These are phyloP conservation scores for Cystobasidium tubakii DNA, from an alignment of 768 basidiomycete species.

Conservation along the genomic window DNA sequence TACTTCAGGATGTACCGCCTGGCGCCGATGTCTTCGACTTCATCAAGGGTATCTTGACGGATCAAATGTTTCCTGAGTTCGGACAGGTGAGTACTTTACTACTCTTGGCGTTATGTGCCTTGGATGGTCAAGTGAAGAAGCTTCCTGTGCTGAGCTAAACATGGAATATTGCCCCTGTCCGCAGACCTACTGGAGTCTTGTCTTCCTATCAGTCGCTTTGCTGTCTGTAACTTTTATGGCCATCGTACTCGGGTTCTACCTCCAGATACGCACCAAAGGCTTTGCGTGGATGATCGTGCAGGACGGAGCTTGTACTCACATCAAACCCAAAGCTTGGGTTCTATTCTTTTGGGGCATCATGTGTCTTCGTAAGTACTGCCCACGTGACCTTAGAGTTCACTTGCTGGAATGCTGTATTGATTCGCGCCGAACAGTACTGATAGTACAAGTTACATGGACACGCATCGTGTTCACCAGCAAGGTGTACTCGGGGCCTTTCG, in stretches of 20 bases:
- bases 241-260: background rate
- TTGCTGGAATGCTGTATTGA: no score
- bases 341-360: background rate
- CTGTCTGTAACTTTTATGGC: background rate
- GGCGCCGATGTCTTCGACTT: slow-evolving; percentile 1
- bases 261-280: background rate
- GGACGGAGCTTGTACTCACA: slow-evolving; percentile 3
- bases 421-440: background rate
- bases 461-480: background rate
- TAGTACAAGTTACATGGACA: background rate
- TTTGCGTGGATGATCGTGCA: slow-evolving; percentile 4
- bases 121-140: no score
- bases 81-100: background rate
- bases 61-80: background rate
- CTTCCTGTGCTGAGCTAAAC: no score
- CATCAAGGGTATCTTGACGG: background rate
- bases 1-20: background rate
- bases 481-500: background rate
- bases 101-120: no score
- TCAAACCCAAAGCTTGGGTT: slow-evolving; percentile 3
- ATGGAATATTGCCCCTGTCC: no score
- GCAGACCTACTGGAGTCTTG: background rate
- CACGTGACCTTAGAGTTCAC: no score
- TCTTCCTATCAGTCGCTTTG: background rate
- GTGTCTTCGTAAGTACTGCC: background rate